Evolutionary conservation across 345 rosid genomes (phyloP), one percentile per base, ranked within the genome.

Genomic region (Gossypioides kirkii): DNA sequence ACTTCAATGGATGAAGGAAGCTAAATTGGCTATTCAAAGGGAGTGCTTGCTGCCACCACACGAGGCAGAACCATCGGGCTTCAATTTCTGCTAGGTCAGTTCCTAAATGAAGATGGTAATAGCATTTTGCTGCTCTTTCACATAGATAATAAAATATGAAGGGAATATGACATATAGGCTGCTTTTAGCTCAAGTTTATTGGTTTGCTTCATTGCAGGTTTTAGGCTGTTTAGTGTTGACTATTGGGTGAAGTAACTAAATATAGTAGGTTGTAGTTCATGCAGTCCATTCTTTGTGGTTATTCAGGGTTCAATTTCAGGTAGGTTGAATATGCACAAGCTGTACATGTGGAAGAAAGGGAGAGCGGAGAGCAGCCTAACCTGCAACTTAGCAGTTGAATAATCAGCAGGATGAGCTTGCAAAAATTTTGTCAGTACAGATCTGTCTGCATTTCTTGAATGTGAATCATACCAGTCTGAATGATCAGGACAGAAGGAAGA

Each of bases 381-480:
- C 97, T 94, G 99, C 80, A 94, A 80, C 84, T 89, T 94, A 56
- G 80, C 80, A 67, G 97, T 92, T 20, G 91, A 82, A 83, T 75
- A 86, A 89, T 94, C 98, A 74, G 89, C 83, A 73, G 98, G 92
- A 69, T 79, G 92, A 80, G 94, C 82, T 83, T 92, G 92, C 82
- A 92, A 67, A 83, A 92, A 88, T 77, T 94, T 94, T 77, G 91
- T 77, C 73, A 90, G 77, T 65, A 94, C 94, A 60, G 95, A 88
- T 82, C 81, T 82, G 85, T 90, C 98, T 1, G 94, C 97, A 83
- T 86, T 86, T 86, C 89, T 86, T 36, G 87, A 85, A 74, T 87
- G 87, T 43, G 78, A 47, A 71, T 83, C 94, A 84, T 82, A 84
- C 99, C 99, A 95, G 74, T 95, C 99, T 61, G 80, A 80, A 76